Evolutionary conservation across 352 stramenopile species (phyloP).

Genomic region (Phytophthora constricta): DNA sequence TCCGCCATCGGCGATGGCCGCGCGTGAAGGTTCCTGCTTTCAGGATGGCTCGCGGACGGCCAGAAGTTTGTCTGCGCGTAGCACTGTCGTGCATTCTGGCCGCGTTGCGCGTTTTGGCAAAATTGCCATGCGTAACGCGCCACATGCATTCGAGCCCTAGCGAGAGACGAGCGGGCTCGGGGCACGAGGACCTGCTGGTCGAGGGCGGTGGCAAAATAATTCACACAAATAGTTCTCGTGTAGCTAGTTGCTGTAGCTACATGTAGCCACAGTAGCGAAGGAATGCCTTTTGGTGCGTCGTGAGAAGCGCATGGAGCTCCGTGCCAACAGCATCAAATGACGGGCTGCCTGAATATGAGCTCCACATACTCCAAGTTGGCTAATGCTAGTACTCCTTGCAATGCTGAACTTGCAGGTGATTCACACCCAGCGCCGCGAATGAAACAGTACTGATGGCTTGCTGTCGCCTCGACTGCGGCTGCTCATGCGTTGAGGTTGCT

Average conservation of each 20-base stretch:
- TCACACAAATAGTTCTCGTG: neutral
- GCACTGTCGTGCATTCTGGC: constrained; percentile 26
- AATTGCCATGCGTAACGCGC: constrained; percentile 25
- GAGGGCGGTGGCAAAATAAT: constrained; percentile 22
- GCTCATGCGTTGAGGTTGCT: constrained; percentile 17
- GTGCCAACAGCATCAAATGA: too few species aligned
- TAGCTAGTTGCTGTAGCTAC: too few species aligned
- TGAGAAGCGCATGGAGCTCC: too few species aligned
- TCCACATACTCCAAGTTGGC: too few species aligned
- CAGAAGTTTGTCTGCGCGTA: constrained; percentile 11
- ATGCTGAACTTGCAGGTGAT: too few species aligned
- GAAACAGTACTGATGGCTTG: too few species aligned
- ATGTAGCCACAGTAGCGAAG: too few species aligned
- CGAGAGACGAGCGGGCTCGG: constrained; percentile 15
- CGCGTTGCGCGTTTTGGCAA: constrained; percentile 17
- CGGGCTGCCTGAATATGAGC: too few species aligned
- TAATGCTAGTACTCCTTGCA: too few species aligned
- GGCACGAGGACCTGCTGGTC: constrained; percentile 2
- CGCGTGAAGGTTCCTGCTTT: constrained; percentile 33
- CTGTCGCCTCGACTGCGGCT: neutral
- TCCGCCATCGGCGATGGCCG: too few species aligned
- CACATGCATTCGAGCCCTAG: constrained; percentile 25
- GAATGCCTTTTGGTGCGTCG: too few species aligned
- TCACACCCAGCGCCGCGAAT: too few species aligned
- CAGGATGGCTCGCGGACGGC: constrained; percentile 16